phyloP scores from a whole-genome alignment of 1,284 basidiomycete species.

The Blastosporella zonata region DNA sequence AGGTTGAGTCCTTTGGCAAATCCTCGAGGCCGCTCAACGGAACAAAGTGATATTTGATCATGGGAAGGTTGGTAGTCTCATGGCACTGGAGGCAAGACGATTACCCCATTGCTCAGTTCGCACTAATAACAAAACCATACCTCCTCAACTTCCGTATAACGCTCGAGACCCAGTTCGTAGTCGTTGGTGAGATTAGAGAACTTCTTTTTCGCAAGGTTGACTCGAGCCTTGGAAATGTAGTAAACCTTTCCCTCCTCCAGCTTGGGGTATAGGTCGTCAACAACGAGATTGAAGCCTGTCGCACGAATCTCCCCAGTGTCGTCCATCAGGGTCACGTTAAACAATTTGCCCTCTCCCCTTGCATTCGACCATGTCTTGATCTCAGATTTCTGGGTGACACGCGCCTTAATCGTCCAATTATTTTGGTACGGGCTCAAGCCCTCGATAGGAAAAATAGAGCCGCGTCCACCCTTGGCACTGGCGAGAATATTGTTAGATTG shows the following conservation, averaged over 20 bases:
- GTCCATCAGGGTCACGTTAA: conserved; percentile 92
- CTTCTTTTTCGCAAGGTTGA: conserved; percentile 97
- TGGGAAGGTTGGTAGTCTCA: conserved; percentile 74
- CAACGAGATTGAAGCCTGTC: conserved; percentile 89
- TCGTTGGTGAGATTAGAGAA: conserved; percentile 91
- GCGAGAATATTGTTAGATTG: conserved; percentile 24
- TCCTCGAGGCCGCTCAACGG: conserved; percentile 61
- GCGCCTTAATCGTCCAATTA: conserved; percentile 98
- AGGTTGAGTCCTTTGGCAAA: conserved; percentile 72
- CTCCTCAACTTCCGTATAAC: conserved; percentile 80
- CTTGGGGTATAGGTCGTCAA: conserved; percentile 81
- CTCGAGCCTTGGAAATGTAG: conserved; percentile 85
- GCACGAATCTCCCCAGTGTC: conserved; percentile 92
- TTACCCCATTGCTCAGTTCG: conserved; percentile 5
- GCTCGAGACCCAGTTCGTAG: conserved; percentile 92
- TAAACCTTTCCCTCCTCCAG: conserved; percentile 94
- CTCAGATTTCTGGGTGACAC: conserved; percentile 89
- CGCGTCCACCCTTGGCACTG: conserved; percentile 21
- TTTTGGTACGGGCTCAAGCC: conserved; percentile 96
- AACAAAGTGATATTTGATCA: conserved; percentile 84
- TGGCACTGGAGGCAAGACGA: conserved; percentile 53
- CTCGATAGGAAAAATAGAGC: conserved; percentile 79
- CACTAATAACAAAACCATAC: conserved; percentile 31
- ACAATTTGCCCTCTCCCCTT: conserved; percentile 93
- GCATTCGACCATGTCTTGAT: conserved; percentile 89